Percentiles rank a stretch among this genome's conserved stretches.
Conservation (phyloP, 768 basidiomycete species). For the Lyophyllum atratum region DNA sequence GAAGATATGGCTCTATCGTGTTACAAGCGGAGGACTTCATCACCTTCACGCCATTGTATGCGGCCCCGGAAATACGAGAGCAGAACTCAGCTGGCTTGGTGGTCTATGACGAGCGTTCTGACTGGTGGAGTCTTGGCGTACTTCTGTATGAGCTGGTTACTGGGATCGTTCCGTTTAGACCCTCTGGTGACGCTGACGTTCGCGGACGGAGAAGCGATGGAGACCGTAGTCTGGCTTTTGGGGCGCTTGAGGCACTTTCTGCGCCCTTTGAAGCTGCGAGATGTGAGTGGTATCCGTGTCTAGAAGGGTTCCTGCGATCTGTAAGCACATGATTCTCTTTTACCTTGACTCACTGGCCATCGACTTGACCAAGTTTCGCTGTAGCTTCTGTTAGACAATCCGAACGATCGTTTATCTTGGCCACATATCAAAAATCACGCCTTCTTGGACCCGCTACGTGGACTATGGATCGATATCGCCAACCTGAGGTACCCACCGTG, state of each 20-base stretch:
- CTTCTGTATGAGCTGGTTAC: conserved; percentile 32
- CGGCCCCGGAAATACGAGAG: conserved; percentile 35
- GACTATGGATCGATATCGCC: conserved; percentile 32
- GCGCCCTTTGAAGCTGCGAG: not conserved
- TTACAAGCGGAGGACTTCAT: conserved; percentile 24
- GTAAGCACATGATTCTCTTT: conserved; percentile 17
- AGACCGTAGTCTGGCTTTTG: conserved; percentile 24
- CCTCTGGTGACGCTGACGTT: not conserved
- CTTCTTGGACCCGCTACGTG: conserved; percentile 27
- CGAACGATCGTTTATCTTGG: conserved; percentile 27
- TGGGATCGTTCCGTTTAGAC: conserved; percentile 24
- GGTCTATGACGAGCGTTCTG: conserved; percentile 32
- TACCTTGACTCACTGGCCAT: not conserved
- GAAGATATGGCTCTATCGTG: conserved; percentile 18
- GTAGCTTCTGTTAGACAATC: conserved; percentile 29
- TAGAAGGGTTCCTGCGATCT: conserved; percentile 23
- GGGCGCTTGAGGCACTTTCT: conserved; percentile 20
- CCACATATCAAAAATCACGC: conserved; percentile 25
- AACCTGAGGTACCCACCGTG: conserved; percentile 31
- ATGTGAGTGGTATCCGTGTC: conserved; percentile 7
- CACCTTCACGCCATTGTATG: conserved; percentile 36
- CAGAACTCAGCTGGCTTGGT: conserved; percentile 24
- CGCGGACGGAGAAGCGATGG: conserved; percentile 18
- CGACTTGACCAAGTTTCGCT: not conserved
- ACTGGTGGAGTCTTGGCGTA: conserved; percentile 40